Evolutionary conservation across 139 green algal species (phyloP).

Genomic region (Trebouxia sp.): DNA sequence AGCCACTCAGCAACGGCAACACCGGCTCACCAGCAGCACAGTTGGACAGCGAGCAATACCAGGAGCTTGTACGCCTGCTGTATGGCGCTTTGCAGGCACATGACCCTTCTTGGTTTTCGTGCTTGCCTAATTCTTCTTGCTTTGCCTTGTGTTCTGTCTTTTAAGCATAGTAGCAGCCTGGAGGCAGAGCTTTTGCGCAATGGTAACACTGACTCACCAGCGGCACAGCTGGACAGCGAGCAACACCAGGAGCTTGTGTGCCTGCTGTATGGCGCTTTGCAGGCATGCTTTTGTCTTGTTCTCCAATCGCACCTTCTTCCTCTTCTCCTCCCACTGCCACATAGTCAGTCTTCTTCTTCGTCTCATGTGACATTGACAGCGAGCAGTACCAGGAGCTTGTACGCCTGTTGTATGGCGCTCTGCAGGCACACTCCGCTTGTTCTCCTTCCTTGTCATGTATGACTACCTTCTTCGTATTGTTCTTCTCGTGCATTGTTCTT

Average conservation of each 20-base stretch:
- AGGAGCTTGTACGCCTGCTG: conserved; percentile 54
- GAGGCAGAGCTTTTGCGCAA: background rate
- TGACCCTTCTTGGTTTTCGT: too few species aligned
- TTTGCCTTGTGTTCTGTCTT: too few species aligned
- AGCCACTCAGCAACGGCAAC: conserved; percentile 14
- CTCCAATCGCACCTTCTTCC: too few species aligned
- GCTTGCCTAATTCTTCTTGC: background rate
- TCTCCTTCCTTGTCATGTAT: too few species aligned
- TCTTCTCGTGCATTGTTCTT: too few species aligned
- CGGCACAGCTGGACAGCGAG: conserved; percentile 15
- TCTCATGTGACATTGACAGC: too few species aligned
- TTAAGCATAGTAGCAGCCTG: conserved; percentile 1
- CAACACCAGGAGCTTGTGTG: conserved; percentile 57
- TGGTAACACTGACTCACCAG: conserved; percentile 18
- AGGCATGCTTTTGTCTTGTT: conserved; percentile 36
- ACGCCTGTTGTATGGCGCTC: conserved; percentile 50
- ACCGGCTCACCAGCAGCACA: background rate
- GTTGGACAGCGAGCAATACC: conserved; percentile 38
- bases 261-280: conserved; percentile 51
- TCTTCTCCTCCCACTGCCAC: too few species aligned
- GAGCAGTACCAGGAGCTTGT: conserved; percentile 56
- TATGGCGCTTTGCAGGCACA: conserved; percentile 51
- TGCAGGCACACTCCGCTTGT: too few species aligned
- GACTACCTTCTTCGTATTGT: too few species aligned
- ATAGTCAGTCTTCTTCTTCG: too few species aligned